phyloP scores from a whole-genome alignment of 108 stramenopile genomes.

The Fistulifera solaris region DNA sequence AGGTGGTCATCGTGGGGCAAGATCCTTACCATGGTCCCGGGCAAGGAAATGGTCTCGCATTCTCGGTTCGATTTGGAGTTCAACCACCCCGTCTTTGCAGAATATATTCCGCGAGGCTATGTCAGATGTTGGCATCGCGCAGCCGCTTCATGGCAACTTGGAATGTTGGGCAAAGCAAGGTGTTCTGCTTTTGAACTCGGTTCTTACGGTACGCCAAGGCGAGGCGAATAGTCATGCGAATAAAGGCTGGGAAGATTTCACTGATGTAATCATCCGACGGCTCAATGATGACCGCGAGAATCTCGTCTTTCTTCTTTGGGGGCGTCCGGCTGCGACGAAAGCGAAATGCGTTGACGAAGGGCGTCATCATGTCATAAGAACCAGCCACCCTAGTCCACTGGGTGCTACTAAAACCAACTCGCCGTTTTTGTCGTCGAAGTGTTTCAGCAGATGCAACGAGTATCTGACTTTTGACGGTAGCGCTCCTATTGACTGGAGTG shows the following conservation, averaged over 20 bases:
- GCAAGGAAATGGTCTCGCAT: conserved; percentile 71
- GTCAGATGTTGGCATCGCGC: conserved; percentile 24
- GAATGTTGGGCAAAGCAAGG: conserved; percentile 88
- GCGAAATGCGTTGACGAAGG: conserved; percentile 37
- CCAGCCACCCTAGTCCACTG: conserved; percentile 86
- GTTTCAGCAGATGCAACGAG: conserved; percentile 89
- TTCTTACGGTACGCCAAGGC: conserved; percentile 84
- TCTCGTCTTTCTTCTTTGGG: conserved; percentile 97
- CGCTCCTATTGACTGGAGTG: conserved; percentile 22
- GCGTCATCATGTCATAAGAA: conserved; percentile 11
- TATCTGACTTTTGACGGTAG: conserved; percentile 41
- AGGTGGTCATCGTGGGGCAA: conserved; percentile 80
- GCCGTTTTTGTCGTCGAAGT: conserved; percentile 87
- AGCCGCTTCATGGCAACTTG: conserved; percentile 64
- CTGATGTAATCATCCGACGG: conserved; percentile 78
- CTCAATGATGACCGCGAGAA: conserved; percentile 42
- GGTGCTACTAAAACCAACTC: conserved; percentile 80
- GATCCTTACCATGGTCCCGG: conserved; percentile 81
- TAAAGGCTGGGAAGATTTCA: conserved; percentile 96
- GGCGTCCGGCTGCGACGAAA: conserved; percentile 87
- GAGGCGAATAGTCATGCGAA: conserved; percentile 87
- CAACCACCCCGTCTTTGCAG: conserved; percentile 78
- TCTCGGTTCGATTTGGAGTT: conserved; percentile 76
- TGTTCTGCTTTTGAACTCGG: conserved; percentile 93
- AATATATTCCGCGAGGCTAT: conserved; percentile 63